Evolutionary conservation across 2,329 filamentous ascomycete genomes (phyloP), one percentile per base, ranked within the genome.

Genomic region (Rosellinia necatrix): DNA sequence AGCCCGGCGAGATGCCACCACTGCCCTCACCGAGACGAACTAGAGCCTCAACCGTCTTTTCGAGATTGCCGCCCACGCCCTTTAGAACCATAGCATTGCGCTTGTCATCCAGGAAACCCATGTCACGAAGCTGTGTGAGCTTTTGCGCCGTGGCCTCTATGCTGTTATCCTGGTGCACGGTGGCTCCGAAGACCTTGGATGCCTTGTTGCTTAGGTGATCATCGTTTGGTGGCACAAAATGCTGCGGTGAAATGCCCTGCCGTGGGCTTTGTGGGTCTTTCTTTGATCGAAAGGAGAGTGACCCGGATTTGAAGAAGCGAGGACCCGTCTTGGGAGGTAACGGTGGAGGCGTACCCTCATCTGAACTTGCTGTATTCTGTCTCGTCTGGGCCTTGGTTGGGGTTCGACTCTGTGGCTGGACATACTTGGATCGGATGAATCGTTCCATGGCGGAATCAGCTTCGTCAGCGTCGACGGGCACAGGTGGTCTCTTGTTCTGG

Each of bases 371-470:
- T 0, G 74, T 76, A 62, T 75, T 76, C 44, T 71, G 72, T 59
- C 71, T 71, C 47, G 64, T 73, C 57, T 61, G 69, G 34, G 63
- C 72, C 61, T 65, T 72, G 61, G 66, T 69, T 60, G 43, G 72
- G 67, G 56, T 76, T 49, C 61, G 51, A 24, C 44, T 76, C 34
- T 63, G 42, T n/a, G 56, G 76, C 65, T 87, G 86, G 70, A 92
- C 86, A 74, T 99, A 99, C 74, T 99, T 99, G 69, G 93, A 88
- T 58, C 93, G 83, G 64, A 99, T 96, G 73, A 93, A 97, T 58
- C 91, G 85, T 75, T 99, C 94, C 89, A 99, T 94, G 24, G 90
- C 91, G 9, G 90, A 89, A 71, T 99, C 93, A 44, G 89, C 90
- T 76, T 97, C 92, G 74, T 99, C 94, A 34, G 85, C 85, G 69